Conservation (phyloP, 108 stramenopile genomes). For the Epithemia pelagica region DNA sequence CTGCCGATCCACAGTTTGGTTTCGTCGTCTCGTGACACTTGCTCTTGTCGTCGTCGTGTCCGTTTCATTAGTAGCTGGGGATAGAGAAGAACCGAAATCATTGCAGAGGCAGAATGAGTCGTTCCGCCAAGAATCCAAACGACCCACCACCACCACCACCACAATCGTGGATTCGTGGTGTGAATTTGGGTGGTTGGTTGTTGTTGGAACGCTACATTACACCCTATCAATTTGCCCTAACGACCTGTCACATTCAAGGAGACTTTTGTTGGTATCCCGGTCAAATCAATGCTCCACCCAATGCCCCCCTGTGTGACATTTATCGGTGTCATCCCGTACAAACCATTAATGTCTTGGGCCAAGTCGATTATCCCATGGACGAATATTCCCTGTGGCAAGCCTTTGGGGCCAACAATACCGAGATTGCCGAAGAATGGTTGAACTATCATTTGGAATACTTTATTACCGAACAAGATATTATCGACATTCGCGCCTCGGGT, state of each 20-base stretch:
- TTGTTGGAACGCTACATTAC: conserved; percentile 58
- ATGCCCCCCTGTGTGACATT: conserved; percentile 17
- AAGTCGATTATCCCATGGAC: conserved; percentile 49
- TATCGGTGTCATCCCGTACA: conserved; percentile 23
- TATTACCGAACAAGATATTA: conserved; percentile 44
- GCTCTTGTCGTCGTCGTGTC: too few species aligned
- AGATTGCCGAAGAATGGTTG: conserved; percentile 40
- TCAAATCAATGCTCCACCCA: conserved; percentile 23
- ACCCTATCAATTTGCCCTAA: conserved; percentile 58
- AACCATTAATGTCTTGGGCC: conserved; percentile 5
- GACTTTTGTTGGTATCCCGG: conserved; percentile 42
- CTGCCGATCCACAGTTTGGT: too few species aligned
- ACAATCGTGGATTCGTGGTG: conserved; percentile 45
- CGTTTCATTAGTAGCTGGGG: too few species aligned
- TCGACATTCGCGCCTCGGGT: conserved; percentile 30
- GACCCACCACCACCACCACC: conserved; percentile 2
- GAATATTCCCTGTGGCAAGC: conserved; percentile 38
- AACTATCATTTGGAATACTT: conserved; percentile 68
- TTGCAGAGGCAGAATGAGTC: too few species aligned
- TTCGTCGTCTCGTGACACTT: too few species aligned
- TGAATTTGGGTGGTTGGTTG: conserved; percentile 66
- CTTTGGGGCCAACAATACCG: conserved; percentile 12
- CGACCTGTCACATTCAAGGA: conserved; percentile 39
- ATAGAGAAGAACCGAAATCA: too few species aligned
- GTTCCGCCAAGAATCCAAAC: too few species aligned